Percentiles rank a stretch among this genome's conserved stretches.
Conservation (phyloP, 2,329 filamentous ascomycete genomes). For the Cyphellophora attinorum region DNA sequence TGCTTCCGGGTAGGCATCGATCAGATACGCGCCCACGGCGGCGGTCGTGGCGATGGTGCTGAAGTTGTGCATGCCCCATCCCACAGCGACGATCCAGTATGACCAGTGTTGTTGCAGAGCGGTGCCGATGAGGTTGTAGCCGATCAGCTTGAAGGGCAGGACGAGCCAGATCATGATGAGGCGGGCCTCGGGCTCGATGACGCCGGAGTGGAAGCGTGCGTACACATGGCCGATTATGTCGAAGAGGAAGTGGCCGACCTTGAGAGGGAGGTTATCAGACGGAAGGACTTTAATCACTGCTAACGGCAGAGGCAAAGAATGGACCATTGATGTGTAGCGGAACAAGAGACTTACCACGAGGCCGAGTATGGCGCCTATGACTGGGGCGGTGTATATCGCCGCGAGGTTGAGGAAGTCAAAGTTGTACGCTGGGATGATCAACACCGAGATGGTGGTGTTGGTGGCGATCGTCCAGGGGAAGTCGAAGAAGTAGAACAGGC, state of each 20-base stretch:
- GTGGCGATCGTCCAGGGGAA: conserved; percentile 43
- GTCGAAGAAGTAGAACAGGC: conserved; percentile 24
- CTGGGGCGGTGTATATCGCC: conserved; percentile 46
- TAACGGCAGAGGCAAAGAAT: no score
- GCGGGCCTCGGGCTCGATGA: conserved; percentile 47
- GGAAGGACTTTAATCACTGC: no score
- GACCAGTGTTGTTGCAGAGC: conserved; percentile 20
- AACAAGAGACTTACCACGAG: conserved; percentile 44
- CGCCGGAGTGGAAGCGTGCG: conserved; percentile 37
- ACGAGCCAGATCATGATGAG: conserved; percentile 39
- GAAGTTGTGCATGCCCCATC: conserved; percentile 44
- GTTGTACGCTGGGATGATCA: conserved; percentile 38
- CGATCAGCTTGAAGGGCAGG: conserved; percentile 36
- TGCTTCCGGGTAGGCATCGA: conserved; percentile 44
- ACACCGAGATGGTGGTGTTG: conserved; percentile 44
- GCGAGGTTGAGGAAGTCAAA: conserved; percentile 40
- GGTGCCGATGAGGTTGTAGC: conserved; percentile 21
- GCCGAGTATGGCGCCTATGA: conserved; percentile 43
- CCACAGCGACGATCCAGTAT: conserved; percentile 37
- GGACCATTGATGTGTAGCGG: conserved; percentile 43
- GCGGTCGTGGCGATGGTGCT: conserved; percentile 46
- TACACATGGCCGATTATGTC: conserved; percentile 38
- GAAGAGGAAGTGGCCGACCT: conserved; percentile 45
- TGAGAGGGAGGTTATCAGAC: no score
- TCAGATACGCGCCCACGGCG: conserved; percentile 40